These are phyloP conservation scores for Gonapodya sp. DNA, from an alignment of 192 early-diverging fungal genomes.

Conservation along the genomic window DNA sequence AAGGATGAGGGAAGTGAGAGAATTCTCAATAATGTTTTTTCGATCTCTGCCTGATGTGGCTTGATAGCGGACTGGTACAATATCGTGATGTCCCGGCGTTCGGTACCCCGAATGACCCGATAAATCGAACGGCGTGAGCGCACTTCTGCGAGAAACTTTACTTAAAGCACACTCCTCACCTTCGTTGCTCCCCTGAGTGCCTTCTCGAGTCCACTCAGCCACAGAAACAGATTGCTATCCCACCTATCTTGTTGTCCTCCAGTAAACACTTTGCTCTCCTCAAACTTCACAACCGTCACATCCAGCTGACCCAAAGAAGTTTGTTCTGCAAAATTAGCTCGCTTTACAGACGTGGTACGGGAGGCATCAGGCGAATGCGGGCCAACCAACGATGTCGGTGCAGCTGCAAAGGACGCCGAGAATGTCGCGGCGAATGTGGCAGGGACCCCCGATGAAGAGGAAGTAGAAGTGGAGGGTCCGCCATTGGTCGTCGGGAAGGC, in stretches of 20 bases:
- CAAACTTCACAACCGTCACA: background rate
- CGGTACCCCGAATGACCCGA: background rate
- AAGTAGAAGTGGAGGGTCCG: background rate
- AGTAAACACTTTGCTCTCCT: background rate
- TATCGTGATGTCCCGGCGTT: background rate
- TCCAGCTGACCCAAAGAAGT: too few species aligned
- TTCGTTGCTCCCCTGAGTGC: background rate
- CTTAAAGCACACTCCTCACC: background rate
- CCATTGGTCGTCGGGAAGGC: background rate
- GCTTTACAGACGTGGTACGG: background rate
- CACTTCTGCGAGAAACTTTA: too few species aligned
- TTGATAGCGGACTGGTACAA: slow-evolving; percentile 45
- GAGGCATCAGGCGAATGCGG: background rate
- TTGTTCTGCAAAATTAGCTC: background rate
- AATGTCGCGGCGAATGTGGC: background rate
- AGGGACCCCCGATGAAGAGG: background rate
- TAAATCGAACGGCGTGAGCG: too few species aligned
- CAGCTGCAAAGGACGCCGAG: background rate
- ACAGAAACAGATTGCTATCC: background rate
- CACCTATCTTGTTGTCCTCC: background rate
- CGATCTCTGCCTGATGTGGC: slow-evolving; percentile 56
- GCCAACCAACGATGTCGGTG: background rate
- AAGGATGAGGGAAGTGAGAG: slow-evolving; percentile 28
- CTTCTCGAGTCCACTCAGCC: background rate
- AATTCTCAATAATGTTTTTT: slow-evolving; percentile 60